Percentiles rank a stretch among this genome's conserved stretches.
These are phyloP conservation scores for Cyberlindnera americana DNA, from an alignment of 805 yeast genomes.

Conservation along the genomic window DNA sequence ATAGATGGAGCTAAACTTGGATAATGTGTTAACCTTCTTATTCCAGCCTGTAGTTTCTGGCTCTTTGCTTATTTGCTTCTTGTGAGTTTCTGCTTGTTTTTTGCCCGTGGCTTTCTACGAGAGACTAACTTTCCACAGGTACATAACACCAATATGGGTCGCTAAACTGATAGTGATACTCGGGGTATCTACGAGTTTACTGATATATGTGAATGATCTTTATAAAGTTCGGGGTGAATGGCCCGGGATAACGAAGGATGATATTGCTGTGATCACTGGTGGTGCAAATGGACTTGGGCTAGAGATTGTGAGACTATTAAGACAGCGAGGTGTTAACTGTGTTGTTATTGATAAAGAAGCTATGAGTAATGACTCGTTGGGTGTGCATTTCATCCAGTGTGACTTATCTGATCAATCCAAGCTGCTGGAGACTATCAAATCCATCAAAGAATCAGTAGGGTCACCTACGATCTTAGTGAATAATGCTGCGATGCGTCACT, in stretches of 20 bases:
- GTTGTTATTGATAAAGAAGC: conserved; percentile 29
- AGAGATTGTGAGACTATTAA: conserved; percentile 24
- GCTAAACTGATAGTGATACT: neutral
- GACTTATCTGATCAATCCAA: conserved; percentile 56
- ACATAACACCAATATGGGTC: conserved; percentile 1
- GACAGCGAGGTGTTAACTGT: conserved; percentile 18
- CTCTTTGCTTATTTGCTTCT: neutral
- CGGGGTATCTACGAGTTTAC: neutral
- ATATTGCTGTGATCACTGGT: conserved; percentile 33
- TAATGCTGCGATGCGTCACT: conserved; percentile 76
- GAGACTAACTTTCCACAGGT: conserved; percentile 1
- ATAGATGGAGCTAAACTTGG: neutral
- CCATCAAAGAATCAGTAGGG: conserved; percentile 45
- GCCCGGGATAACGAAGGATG: conserved; percentile 13
- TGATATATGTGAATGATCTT: conserved; percentile 2
- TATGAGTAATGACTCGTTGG: conserved; percentile 4
- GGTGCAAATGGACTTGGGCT: conserved; percentile 38
- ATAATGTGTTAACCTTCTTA: neutral
- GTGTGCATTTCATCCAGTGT: conserved; percentile 51
- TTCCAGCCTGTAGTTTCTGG: conserved; percentile 1
- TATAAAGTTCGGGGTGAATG: conserved; percentile 25
- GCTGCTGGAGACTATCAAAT: conserved; percentile 37
- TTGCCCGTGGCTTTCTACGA: no score
- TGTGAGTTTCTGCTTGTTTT: conserved; percentile 6
- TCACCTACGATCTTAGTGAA: conserved; percentile 64